Base-by-base conservation (phyloP, 768 basidiomycete species). In the Serendipita sp. region DNA sequence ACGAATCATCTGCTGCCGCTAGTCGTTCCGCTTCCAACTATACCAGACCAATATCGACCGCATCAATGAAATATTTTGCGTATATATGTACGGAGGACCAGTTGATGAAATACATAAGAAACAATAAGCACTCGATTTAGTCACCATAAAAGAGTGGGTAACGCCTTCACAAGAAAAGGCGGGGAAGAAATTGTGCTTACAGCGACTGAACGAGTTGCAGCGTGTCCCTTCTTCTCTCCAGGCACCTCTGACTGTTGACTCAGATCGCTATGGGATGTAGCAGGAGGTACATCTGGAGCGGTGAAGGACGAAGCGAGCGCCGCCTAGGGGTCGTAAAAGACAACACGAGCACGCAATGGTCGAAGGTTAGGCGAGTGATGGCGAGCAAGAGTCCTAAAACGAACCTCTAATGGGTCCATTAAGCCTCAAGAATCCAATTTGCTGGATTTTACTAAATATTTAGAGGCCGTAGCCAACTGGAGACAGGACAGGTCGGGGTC, bases 1-100 rank as follows among this genome's bases (percentile, higher is more conserved):
- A 88, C 5, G 75, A 67, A 28, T 83, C 83, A 41, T 81, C 71
- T 35, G 35, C 35, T n/a, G 56, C 56, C n/a, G 56, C 56, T 32
- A 60, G 10, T n/a, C 34, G 18, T 36, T 60, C 56, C 35, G 11
- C 56, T 32, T 60, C 56, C 56, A 60, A 38, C 56, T 60, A 35
- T 36, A 23, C 35, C 48, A 52, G 2, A 13, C 7, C 38, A 5
- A 41, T 13, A 5, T 5, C 13, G 38, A 41, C 38, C 38, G 38
- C 13, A 41, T 23, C 23, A 1, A 1, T 23, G 23, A 23, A 23
- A 23, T 23, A 23, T 23, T 23, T 23, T 23, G 23, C 23, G 23
- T 23, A 23, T 23, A 23, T 23, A 23, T 1, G 23, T 46, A 46
- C 1, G n/a, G 48, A 10, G 32, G 48, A 52, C 7, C 18, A 2